Percentiles rank a stretch among this genome's conserved stretches.
Evolutionary conservation across 805 yeast species (phyloP).

Genomic region (Metschnikowia continentalis): DNA sequence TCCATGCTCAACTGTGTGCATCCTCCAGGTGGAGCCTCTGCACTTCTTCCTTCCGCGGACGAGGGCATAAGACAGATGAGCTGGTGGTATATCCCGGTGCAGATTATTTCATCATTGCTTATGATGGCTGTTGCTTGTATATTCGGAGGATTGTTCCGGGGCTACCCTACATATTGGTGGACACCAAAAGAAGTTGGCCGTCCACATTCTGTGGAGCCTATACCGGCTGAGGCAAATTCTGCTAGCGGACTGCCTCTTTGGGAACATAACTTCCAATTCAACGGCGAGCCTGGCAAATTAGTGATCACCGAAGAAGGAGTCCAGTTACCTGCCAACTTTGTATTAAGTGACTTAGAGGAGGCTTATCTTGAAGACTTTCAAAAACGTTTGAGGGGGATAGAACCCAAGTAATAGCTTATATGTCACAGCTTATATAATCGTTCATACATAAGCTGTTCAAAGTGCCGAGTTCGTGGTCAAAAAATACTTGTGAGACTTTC

Average conservation of each 20-base stretch:
- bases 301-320: not conserved
- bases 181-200: slow-evolving; percentile 23
- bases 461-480: not conserved
- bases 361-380: not conserved
- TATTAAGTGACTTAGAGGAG: not conserved
- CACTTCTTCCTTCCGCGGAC: slow-evolving; percentile 52
- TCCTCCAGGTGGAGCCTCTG: slow-evolving; percentile 73
- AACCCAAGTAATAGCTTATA: not conserved
- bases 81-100: slow-evolving; percentile 63
- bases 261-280: not conserved
- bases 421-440: not conserved
- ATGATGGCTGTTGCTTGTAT: slow-evolving; percentile 49
- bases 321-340: not conserved
- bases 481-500: not conserved
- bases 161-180: slow-evolving; percentile 64
- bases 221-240: not conserved
- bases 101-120: slow-evolving; percentile 45
- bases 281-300: not conserved
- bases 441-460: not conserved
- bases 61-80: slow-evolving; percentile 45
- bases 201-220: not conserved
- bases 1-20: slow-evolving; percentile 53
- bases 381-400: not conserved
- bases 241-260: not conserved
- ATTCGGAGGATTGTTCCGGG: slow-evolving; percentile 49